A percentile compares a stretch with the other conserved stretches of the same genome.
phyloP scores from a whole-genome alignment of 2,329 filamentous ascomycete species.

The Cordyceps tenuipes region DNA sequence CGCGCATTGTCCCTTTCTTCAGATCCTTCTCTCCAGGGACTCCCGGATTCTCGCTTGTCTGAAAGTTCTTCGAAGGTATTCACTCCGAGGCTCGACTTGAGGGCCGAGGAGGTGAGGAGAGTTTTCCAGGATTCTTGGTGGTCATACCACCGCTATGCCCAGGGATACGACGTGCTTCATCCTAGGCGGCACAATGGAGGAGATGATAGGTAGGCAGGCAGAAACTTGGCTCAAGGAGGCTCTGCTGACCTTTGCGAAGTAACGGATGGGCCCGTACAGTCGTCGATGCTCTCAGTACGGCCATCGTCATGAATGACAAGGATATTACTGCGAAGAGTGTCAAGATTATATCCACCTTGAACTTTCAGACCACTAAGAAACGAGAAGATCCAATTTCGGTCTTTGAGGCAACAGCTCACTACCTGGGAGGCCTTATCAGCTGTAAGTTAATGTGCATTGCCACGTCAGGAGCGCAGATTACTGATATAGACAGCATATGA shows the following conservation, averaged over 20 bases:
- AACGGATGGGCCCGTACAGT: slow-evolving; percentile 82
- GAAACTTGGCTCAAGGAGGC: neutral
- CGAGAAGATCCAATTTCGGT: slow-evolving; percentile 53
- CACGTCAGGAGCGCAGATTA: neutral
- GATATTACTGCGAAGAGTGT: slow-evolving; percentile 63
- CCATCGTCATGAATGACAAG: slow-evolving; percentile 65
- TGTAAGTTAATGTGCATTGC: slow-evolving; percentile 31
- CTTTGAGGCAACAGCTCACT: slow-evolving; percentile 87
- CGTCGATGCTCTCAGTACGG: slow-evolving; percentile 72
- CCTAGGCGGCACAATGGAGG: slow-evolving; percentile 57
- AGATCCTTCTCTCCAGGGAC: too few relatives aligned
- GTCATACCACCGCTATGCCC: slow-evolving; percentile 66
- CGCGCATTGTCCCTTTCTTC: neutral
- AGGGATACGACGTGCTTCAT: slow-evolving; percentile 66
- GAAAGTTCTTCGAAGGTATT: too few relatives aligned
- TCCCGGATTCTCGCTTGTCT: too few relatives aligned
- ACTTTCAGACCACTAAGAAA: slow-evolving; percentile 53
- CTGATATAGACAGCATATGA: slow-evolving; percentile 45
- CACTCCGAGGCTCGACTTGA: slow-evolving; percentile 10
- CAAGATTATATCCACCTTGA: slow-evolving; percentile 58
- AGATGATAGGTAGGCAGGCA: slow-evolving; percentile 55
- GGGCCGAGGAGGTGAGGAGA: slow-evolving; percentile 55
- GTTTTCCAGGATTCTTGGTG: slow-evolving; percentile 65
- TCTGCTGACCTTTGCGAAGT: slow-evolving; percentile 31
- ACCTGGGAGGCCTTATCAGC: slow-evolving; percentile 71